These are phyloP conservation scores for Suhomyces sp. DNA, from an alignment of 805 yeast species.

Conservation along the genomic window DNA sequence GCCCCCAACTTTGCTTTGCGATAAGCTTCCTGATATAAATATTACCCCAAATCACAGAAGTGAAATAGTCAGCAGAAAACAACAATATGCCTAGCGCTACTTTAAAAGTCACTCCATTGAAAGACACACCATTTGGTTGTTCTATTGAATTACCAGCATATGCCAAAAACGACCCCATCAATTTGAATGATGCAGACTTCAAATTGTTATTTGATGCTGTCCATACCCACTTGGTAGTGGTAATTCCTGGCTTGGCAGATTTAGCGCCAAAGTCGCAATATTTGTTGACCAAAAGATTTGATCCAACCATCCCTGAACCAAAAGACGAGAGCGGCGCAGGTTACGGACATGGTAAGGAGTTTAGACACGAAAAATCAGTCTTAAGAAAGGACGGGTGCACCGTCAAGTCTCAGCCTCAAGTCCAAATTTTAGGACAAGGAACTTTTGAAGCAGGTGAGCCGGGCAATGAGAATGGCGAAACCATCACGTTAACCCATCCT, in stretches of 20 bases:
- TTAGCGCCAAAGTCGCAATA: slow-evolving; percentile 75
- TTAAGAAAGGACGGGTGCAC: slow-evolving; percentile 77
- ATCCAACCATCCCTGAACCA: slow-evolving; percentile 56
- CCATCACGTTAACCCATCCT: slow-evolving; percentile 71
- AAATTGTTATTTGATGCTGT: slow-evolving; percentile 59
- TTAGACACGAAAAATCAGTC: slow-evolving; percentile 52
- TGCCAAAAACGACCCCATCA: slow-evolving; percentile 66
- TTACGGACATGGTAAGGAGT: slow-evolving; percentile 83
- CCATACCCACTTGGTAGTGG: slow-evolving; percentile 65
- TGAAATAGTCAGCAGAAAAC: neutral
- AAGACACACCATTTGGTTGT: slow-evolving; percentile 65
- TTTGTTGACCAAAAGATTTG: slow-evolving; percentile 71
- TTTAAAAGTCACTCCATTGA: slow-evolving; percentile 42
- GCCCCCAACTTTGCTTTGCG: neutral
- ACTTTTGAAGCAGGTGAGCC: slow-evolving; percentile 49
- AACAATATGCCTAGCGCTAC: slow-evolving; percentile 7
- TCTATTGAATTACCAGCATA: slow-evolving; percentile 60
- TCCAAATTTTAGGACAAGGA: slow-evolving; percentile 87
- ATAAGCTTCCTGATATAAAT: neutral
- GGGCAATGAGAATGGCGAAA: slow-evolving; percentile 62
- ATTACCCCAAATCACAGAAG: neutral
- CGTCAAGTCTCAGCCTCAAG: slow-evolving; percentile 83
- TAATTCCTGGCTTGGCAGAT: slow-evolving; percentile 68
- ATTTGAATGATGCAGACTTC: slow-evolving; percentile 65
- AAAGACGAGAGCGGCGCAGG: slow-evolving; percentile 42